Percentiles rank a stretch among this genome's conserved stretches.
Evolutionary conservation across 805 yeast genomes (phyloP).

Genomic region (Jamesozyma spencerorum): DNA sequence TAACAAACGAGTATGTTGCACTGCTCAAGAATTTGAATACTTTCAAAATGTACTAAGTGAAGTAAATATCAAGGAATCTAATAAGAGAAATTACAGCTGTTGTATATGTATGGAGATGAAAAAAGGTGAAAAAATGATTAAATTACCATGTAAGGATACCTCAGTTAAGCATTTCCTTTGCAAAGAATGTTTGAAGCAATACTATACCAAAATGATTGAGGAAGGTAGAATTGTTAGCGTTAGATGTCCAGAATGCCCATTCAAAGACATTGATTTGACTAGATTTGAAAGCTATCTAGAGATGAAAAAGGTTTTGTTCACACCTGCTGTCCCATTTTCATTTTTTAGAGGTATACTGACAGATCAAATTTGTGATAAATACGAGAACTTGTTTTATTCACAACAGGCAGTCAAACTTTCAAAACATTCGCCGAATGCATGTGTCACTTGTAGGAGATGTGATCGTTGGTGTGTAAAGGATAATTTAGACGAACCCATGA

Average conservation of each 20-base stretch:
- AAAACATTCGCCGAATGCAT: slow-evolving; percentile 38
- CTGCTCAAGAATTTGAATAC: slow-evolving; percentile 10
- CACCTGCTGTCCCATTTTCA: slow-evolving; percentile 32
- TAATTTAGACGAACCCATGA: slow-evolving; percentile 37
- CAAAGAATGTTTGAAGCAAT: slow-evolving; percentile 36
- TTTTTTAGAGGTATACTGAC: slow-evolving; percentile 30
- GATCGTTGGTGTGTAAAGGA: slow-evolving; percentile 38
- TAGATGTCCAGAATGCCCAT: slow-evolving; percentile 48
- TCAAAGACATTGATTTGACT: slow-evolving; percentile 14
- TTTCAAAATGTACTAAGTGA: slow-evolving; percentile 21
- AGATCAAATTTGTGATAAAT: slow-evolving; percentile 30
- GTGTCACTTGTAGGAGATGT: slow-evolving; percentile 49
- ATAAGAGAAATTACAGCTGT: slow-evolving; percentile 37
- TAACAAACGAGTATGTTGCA: slow-evolving; percentile 4
- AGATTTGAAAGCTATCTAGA: slow-evolving; percentile 19
- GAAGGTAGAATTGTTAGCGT: slow-evolving; percentile 43
- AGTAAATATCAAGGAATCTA: slow-evolving; percentile 25
- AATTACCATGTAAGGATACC: slow-evolving; percentile 30
- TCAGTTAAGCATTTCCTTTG: slow-evolving; percentile 38
- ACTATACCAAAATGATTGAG: slow-evolving; percentile 34
- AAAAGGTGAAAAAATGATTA: slow-evolving; percentile 36
- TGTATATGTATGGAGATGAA: slow-evolving; percentile 46
- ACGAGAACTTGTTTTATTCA: slow-evolving; percentile 30
- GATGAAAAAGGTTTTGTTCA: slow-evolving; percentile 34
- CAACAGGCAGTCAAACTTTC: slow-evolving; percentile 37